phyloP scores from a whole-genome alignment of 768 basidiomycete species.

The Suillus brevipes region DNA sequence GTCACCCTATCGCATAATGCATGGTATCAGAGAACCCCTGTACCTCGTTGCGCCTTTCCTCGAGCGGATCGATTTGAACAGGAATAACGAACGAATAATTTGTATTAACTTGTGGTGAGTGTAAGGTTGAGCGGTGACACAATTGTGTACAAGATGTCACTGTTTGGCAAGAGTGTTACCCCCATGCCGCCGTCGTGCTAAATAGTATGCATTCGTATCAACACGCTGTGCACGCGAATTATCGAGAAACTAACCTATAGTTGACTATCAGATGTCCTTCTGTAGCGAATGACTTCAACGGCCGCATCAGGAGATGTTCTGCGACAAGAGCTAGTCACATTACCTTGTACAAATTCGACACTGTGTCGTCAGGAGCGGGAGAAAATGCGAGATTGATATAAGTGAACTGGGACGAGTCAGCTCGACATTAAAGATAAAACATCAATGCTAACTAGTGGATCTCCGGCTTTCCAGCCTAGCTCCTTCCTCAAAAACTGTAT shows the following conservation, averaged over 20 bases:
- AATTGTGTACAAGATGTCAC: not conserved
- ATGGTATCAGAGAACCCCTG: conserved; percentile 32
- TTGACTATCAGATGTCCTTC: conserved; percentile 91
- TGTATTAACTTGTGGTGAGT: not conserved
- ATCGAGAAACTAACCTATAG: conserved; percentile 60
- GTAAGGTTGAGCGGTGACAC: not conserved
- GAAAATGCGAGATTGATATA: conserved; percentile 80
- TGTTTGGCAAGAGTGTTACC: conserved; percentile 31
- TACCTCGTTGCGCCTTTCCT: conserved; percentile 33
- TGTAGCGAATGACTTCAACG: conserved; percentile 73
- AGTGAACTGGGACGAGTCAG: conserved; percentile 50
- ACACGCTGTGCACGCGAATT: no score
- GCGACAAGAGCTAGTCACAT: not conserved
- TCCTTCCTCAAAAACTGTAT: conserved; percentile 91
- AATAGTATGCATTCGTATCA: not conserved
- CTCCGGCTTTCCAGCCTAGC: conserved; percentile 81
- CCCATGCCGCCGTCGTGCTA: conserved; percentile 69
- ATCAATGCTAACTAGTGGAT: conserved; percentile 66
- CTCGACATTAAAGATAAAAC: conserved; percentile 51
- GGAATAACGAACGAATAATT: not conserved
- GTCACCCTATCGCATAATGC: conserved; percentile 33
- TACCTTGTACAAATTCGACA: conserved; percentile 70
- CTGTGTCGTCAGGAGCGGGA: conserved; percentile 75
- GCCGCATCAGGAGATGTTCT: not conserved
- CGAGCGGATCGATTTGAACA: conserved; percentile 19